These are phyloP conservation scores for Lactarius akahatsu DNA, from an alignment of 768 basidiomycete species.

Conservation along the genomic window DNA sequence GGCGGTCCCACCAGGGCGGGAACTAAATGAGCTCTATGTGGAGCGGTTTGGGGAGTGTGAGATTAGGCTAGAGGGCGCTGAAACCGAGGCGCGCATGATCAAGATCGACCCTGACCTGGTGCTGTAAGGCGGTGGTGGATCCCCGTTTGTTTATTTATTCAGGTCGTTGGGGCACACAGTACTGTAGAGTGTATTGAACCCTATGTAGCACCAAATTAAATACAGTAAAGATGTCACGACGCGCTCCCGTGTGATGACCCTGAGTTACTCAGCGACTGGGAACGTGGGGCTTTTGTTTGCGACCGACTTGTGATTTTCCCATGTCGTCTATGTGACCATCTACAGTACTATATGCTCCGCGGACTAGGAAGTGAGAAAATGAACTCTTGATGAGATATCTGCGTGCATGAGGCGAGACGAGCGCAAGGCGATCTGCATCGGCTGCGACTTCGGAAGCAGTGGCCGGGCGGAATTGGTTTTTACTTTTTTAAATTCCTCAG, in stretches of 20 bases:
- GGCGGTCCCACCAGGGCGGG: neutral
- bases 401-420: neutral
- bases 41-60: conserved; percentile 15
- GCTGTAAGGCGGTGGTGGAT: neutral
- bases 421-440: neutral
- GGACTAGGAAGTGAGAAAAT: neutral
- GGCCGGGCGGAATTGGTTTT: too few species aligned
- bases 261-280: neutral
- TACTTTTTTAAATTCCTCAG: too few species aligned
- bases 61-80: conserved; percentile 12
- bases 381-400: neutral
- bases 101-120: conserved; percentile 18
- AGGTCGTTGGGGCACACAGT: neutral
- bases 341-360: neutral
- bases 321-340: neutral
- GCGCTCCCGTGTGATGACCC: neutral
- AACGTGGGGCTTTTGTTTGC: neutral
- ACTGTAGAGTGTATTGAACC: neutral
- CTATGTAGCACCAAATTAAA: neutral
- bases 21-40: neutral
- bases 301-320: neutral
- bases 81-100: conserved; percentile 3
- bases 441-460: neutral
- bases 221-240: neutral
- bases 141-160: neutral